A percentile compares a stretch with the other conserved stretches of the same genome.
Conservation (phyloP, 352 stramenopile species). For the Phytopythium cucurbitacearum region DNA sequence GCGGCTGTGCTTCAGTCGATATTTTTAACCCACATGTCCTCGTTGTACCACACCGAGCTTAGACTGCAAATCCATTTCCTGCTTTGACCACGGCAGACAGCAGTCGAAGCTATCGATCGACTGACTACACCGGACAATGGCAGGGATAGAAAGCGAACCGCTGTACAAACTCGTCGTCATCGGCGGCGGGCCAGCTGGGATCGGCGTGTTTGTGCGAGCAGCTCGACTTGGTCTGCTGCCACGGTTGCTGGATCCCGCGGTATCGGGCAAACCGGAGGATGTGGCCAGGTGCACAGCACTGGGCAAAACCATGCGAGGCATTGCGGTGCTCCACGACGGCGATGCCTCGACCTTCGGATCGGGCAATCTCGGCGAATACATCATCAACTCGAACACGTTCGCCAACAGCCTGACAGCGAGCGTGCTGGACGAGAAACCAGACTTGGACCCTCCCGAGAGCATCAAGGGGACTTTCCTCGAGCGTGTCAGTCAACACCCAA, state of each 20-base stretch:
- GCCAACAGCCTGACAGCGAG: slow-evolving; percentile 66
- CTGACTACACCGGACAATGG: too few relatives aligned
- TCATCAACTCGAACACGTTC: slow-evolving; percentile 88
- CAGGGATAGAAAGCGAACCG: background rate
- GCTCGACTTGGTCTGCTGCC: slow-evolving; percentile 53
- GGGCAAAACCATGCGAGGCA: slow-evolving; percentile 45
- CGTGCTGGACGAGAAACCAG: slow-evolving; percentile 73
- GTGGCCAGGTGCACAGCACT: slow-evolving; percentile 28
- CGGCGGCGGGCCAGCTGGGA: slow-evolving; percentile 59
- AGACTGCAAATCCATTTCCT: too few relatives aligned
- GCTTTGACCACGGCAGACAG: too few relatives aligned
- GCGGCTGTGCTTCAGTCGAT: too few relatives aligned
- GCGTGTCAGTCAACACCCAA: slow-evolving; percentile 37
- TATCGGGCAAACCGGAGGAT: slow-evolving; percentile 38
- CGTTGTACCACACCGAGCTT: too few relatives aligned
- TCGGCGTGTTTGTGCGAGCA: slow-evolving; percentile 75
- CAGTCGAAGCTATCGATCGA: too few relatives aligned
- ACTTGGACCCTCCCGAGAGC: slow-evolving; percentile 68
- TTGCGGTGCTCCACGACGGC: slow-evolving; percentile 62
- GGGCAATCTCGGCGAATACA: slow-evolving; percentile 69
- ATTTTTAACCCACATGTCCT: too few relatives aligned
- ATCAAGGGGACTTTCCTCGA: slow-evolving; percentile 77
- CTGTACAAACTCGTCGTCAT: slow-evolving; percentile 75
- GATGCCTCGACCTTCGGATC: slow-evolving; percentile 46
- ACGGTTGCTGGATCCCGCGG: slow-evolving; percentile 41